phyloP scores from a whole-genome alignment of 129 eudicot genomes.

The Tagetes erecta region DNA sequence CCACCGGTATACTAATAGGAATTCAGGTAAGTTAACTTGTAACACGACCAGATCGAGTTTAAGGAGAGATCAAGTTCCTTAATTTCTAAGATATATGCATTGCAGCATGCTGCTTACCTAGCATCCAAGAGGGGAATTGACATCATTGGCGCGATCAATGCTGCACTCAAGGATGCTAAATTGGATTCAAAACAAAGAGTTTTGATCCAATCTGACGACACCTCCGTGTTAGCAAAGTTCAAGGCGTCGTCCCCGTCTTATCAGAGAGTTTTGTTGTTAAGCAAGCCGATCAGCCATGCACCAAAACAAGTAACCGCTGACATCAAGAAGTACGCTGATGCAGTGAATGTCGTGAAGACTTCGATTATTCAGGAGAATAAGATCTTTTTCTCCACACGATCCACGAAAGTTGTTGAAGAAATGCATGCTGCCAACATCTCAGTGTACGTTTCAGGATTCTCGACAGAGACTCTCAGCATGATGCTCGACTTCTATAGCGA shows the following conservation, averaged over 20 bases:
- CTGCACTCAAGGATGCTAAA: slow-evolving; percentile 59
- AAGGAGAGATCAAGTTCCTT: slow-evolving; percentile 22
- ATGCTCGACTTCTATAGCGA: slow-evolving; percentile 67
- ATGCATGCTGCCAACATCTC: slow-evolving; percentile 78
- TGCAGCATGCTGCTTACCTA: slow-evolving; percentile 74
- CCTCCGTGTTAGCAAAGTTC: slow-evolving; percentile 63
- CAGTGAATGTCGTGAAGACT: slow-evolving; percentile 46
- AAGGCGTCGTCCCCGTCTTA: slow-evolving; percentile 44
- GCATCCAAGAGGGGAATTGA: slow-evolving; percentile 76
- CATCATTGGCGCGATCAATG: slow-evolving; percentile 43
- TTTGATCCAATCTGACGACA: slow-evolving; percentile 78
- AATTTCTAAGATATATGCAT: slow-evolving; percentile 9
- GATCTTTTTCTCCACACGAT: slow-evolving; percentile 36
- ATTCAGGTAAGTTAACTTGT: slow-evolving; percentile 47
- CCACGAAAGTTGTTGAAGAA: slow-evolving; percentile 48
- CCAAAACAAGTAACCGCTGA: slow-evolving; percentile 44
- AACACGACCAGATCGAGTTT: neutral
- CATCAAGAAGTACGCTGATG: slow-evolving; percentile 78
- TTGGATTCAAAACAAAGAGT: slow-evolving; percentile 67
- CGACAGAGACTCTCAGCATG: slow-evolving; percentile 57
- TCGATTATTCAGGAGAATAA: slow-evolving; percentile 35
- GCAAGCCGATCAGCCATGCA: slow-evolving; percentile 44
- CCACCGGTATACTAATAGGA: slow-evolving; percentile 60
- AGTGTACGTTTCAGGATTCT: slow-evolving; percentile 56
- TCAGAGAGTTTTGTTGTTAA: slow-evolving; percentile 50